Conservation (phyloP, 331 rosid species). For the Rosa hybrid region DNA sequence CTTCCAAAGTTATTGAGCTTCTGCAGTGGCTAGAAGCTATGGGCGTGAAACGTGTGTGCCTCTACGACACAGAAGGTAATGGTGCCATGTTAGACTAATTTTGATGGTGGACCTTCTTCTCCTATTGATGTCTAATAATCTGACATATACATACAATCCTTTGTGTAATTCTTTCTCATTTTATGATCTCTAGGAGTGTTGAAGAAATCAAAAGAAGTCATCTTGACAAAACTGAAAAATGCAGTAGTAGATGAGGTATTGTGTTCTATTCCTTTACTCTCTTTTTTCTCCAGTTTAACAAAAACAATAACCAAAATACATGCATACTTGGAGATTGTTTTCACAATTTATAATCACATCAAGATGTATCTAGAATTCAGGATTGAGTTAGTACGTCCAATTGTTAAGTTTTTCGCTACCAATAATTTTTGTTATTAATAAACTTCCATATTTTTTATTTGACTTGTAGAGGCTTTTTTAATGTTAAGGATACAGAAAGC, state of each 20-base stretch:
- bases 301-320: background rate
- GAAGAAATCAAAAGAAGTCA: conserved; percentile 60
- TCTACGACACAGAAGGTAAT: conserved; percentile 81
- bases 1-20: conserved; percentile 58
- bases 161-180: conserved; percentile 21
- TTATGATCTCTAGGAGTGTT: conserved; percentile 58
- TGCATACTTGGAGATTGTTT: background rate
- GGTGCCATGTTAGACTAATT: conserved; percentile 21
- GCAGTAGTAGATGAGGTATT: conserved; percentile 52
- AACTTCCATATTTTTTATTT: background rate
- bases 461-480: background rate
- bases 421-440: background rate
- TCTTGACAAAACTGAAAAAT: conserved; percentile 54
- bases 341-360: background rate
- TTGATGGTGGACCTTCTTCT: conserved; percentile 21
- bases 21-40: conserved; percentile 63
- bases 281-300: background rate
- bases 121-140: conserved; percentile 20
- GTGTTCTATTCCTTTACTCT: conserved; percentile 21
- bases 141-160: background rate
- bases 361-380: background rate
- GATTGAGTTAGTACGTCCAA: background rate
- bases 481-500: background rate
- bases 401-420: background rate
- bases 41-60: conserved; percentile 71